Conservation (phyloP, 345 rosid genomes). For the Eucalyptus fibrosa region DNA sequence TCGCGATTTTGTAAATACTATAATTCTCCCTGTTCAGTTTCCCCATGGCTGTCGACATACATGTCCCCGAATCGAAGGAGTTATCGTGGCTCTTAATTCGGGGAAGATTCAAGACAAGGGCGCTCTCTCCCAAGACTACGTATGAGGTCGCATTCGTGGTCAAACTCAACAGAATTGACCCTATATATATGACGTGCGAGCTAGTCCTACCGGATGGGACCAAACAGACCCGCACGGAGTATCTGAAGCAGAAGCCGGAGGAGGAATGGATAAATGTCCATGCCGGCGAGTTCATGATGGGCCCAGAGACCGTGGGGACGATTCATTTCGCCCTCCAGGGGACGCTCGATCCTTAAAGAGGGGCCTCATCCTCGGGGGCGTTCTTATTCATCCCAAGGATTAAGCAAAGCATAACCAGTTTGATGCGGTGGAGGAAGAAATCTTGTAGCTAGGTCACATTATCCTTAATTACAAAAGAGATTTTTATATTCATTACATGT, state of each 20-base stretch:
- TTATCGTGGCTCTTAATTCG: rapidly evolving
- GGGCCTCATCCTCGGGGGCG: background rate
- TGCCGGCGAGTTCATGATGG: background rate
- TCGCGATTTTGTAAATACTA: background rate
- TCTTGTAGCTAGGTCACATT: background rate
- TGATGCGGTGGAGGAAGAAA: rapidly evolving
- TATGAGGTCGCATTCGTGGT: background rate
- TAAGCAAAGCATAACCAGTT: too few relatives aligned
- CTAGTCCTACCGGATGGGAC: rapidly evolving
- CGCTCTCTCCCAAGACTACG: background rate
- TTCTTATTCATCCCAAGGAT: too few relatives aligned
- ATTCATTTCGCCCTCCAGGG: rapidly evolving
- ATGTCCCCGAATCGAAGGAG: rapidly evolving
- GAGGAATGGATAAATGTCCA: rapidly evolving
- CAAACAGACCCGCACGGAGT: rapidly evolving
- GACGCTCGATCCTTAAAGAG: too few relatives aligned
- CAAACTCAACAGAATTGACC: background rate
- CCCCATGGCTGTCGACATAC: rapidly evolving
- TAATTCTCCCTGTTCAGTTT: background rate
- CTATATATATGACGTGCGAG: too few relatives aligned
- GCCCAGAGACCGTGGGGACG: background rate
- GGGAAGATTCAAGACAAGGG: background rate
- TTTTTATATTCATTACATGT: too few relatives aligned
- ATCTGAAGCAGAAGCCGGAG: rapidly evolving
- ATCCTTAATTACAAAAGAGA: too few relatives aligned